Base-by-base conservation (phyloP, 257 asterid species). In the Nicotiana knightiana region DNA sequence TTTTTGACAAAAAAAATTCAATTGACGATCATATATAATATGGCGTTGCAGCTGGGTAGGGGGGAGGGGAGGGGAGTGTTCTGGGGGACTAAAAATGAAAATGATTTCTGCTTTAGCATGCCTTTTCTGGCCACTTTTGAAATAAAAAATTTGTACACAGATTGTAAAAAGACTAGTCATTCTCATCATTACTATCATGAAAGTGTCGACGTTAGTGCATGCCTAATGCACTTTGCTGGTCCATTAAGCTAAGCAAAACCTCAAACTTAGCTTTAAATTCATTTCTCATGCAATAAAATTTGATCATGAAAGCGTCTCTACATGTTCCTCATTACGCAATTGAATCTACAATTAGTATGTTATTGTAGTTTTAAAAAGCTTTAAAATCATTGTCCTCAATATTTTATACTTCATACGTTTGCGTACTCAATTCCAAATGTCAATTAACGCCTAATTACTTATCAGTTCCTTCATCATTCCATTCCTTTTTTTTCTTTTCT, bases 211-310 rank as follows among this genome's bases (percentile, higher is more conserved):
- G 48, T 55, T 80, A 51, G 61, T 64, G 51, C 51, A 43, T 43
- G 51, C 30, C 65, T 59, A 24, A 30, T 21, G 48, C 59, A 43
- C 86, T 86, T 88, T 88, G 90, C 89, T 88, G 85, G 17, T 18
- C 85, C 85, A 82, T 84, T 84, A 86, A 88, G 90, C 90, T 83
- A 86, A 88, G 85, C 84, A 88, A 86, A 43, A 24, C 73, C 54
- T 82, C 37, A 51, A 9, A 70, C 59, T 43, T 63, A 37, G 77
- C 61, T 70, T 55, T 33, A 67, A 51, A 16, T 77, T 46, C 57
- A 8, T 67, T 82, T 65, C 70, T 46, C 81, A 79, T 61, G 57
- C 82, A 79, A 37, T 28, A 35, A 58, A 39, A 39, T 61, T 32
- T 61, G 37, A 21, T 58, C 73, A 26, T 79, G 73, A 48, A 46